A percentile compares a stretch with the other conserved stretches of the same genome.
Evolutionary conservation across 768 basidiomycete genomes (phyloP).

Genomic region (Dendrothele bispora): DNA sequence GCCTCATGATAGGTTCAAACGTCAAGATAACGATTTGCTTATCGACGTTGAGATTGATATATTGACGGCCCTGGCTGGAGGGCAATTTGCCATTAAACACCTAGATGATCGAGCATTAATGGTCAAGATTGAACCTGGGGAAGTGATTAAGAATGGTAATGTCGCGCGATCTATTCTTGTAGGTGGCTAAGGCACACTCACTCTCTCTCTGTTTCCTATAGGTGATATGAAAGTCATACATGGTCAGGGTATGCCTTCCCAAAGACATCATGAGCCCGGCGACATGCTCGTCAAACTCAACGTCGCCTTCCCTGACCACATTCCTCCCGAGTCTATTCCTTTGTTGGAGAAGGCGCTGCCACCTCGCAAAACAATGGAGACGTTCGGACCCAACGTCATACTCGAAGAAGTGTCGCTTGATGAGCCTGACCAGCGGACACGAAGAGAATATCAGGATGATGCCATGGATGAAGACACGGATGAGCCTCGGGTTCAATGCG

Average conservation of each 20-base stretch:
- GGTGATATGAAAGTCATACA: slow-evolving; percentile 89
- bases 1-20: slow-evolving; percentile 83
- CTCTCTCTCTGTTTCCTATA: slow-evolving; percentile 26
- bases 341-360: slow-evolving; percentile 86
- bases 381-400: slow-evolving; percentile 62
- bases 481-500: slow-evolving; percentile 93
- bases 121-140: slow-evolving; percentile 83
- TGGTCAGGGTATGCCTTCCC: slow-evolving; percentile 98
- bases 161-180: too few species aligned
- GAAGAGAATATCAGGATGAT: slow-evolving; percentile 58
- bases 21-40: slow-evolving; percentile 85
- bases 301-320: slow-evolving; percentile 85
- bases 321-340: slow-evolving; percentile 66
- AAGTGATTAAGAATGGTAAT: slow-evolving; percentile 91
- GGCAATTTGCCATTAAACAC: slow-evolving; percentile 86
- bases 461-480: slow-evolving; percentile 92
- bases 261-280: slow-evolving; percentile 94
- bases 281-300: slow-evolving; percentile 87
- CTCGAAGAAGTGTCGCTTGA: slow-evolving; percentile 86
- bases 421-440: slow-evolving; percentile 69
- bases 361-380: slow-evolving; percentile 65
- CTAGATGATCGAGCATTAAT: slow-evolving; percentile 89
- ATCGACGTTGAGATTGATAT: slow-evolving; percentile 90
- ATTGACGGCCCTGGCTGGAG: slow-evolving; percentile 90
- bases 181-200: slow-evolving; percentile 4